These are phyloP conservation scores for Nymphaea thermarum DNA, from an alignment of 164 flowering plant species.

Conservation along the genomic window DNA sequence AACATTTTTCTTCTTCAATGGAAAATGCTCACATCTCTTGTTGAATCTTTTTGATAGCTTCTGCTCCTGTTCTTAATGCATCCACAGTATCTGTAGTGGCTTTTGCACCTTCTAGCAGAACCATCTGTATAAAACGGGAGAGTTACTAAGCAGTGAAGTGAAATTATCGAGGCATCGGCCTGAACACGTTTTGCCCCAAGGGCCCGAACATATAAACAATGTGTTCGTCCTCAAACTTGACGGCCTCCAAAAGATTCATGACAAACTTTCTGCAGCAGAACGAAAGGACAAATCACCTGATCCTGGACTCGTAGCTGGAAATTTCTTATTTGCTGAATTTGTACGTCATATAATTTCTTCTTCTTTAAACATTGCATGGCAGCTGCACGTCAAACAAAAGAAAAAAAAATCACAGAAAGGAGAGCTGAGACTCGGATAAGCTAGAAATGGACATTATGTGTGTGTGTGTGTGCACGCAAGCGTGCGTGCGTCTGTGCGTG, in stretches of 20 bases:
- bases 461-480: no score
- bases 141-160: background rate
- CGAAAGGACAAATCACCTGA: conserved; percentile 3
- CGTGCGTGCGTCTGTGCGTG: no score
- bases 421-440: no score
- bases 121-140: conserved; percentile 1
- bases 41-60: conserved; percentile 5
- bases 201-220: no score
- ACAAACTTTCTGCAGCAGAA: no score
- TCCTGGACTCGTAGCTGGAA: conserved; percentile 7
- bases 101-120: conserved; percentile 6
- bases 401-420: background rate
- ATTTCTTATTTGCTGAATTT: conserved; percentile 3
- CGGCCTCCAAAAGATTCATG: no score
- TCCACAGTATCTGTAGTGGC: conserved; percentile 7
- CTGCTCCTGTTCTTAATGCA: conserved; percentile 7
- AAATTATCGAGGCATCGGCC: no score
- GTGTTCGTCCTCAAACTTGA: no score
- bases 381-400: background rate
- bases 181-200: no score
- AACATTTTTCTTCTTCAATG: no score
- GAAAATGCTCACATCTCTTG: background rate
- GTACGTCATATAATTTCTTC: conserved; percentile 6
- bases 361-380: conserved; percentile 9
- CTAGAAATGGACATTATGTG: no score